These are phyloP conservation scores for Hemerocallis citrina DNA, from an alignment of 106 monocot species.

Conservation along the genomic window DNA sequence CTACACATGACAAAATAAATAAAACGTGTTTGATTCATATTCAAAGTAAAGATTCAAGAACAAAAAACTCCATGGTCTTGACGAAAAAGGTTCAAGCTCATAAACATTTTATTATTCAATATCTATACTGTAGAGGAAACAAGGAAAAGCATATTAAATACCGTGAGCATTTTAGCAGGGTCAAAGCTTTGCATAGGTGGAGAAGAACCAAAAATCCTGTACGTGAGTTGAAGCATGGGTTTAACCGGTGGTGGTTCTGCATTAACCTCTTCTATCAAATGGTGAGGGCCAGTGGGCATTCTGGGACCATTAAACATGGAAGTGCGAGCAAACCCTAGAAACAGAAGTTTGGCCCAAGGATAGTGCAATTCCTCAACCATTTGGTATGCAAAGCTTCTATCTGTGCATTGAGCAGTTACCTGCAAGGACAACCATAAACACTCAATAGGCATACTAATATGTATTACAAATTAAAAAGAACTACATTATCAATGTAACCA, in stretches of 20 bases:
- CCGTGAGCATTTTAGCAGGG: constrained; percentile 96
- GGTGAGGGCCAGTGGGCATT: constrained; percentile 47
- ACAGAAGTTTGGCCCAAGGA: constrained; percentile 76
- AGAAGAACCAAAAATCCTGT: constrained; percentile 91
- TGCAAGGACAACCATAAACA: constrained; percentile 26
- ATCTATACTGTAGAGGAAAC: background rate
- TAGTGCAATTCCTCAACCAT: constrained; percentile 65
- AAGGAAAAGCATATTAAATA: constrained; percentile 19
- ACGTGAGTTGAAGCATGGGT: constrained; percentile 59
- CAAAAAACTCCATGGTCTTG: background rate
- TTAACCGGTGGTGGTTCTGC: constrained; percentile 21
- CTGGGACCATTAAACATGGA: constrained; percentile 90
- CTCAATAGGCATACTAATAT: too few relatives aligned
- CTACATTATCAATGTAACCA: too few relatives aligned
- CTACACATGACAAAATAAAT: background rate
- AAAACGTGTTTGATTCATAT: too few relatives aligned
- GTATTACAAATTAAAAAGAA: background rate
- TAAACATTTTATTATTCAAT: background rate
- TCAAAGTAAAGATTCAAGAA: background rate
- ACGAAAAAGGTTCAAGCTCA: background rate
- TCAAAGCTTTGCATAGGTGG: constrained; percentile 87
- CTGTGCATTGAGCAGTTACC: constrained; percentile 68
- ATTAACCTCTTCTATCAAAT: constrained; percentile 74
- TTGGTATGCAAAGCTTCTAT: constrained; percentile 77
- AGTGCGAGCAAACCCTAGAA: constrained; percentile 84